These are phyloP conservation scores for Nyctanthes arbortristis DNA, from an alignment of 257 asterid genomes.

Conservation along the genomic window DNA sequence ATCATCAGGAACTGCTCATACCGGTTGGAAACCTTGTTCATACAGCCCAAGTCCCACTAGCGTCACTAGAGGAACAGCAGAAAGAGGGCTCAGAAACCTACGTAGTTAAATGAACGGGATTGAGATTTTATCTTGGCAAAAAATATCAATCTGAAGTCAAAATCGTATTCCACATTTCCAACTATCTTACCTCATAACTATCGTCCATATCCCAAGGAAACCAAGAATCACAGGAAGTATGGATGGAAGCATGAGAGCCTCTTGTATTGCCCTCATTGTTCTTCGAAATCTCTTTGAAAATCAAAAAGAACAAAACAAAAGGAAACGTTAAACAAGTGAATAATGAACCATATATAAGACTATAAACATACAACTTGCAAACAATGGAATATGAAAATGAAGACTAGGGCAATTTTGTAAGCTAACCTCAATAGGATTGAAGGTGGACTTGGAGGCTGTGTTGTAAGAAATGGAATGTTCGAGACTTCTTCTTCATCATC, in stretches of 20 bases:
- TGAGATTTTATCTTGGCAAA: slow-evolving; percentile 5
- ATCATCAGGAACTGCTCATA: slow-evolving; percentile 31
- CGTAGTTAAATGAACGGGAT: slow-evolving; percentile 22
- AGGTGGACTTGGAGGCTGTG: slow-evolving; percentile 32
- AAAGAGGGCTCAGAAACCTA: slow-evolving; percentile 84
- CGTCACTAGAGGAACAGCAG: slow-evolving; percentile 75
- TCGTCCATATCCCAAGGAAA: slow-evolving; percentile 89
- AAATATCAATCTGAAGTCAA: not conserved
- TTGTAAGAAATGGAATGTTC: slow-evolving; percentile 70
- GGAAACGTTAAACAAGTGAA: slow-evolving; percentile 14
- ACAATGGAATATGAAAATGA: not conserved
- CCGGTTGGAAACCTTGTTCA: slow-evolving; percentile 83
- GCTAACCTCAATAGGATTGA: slow-evolving; percentile 60
- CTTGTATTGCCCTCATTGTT: slow-evolving; percentile 88
- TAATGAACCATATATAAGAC: not conserved
- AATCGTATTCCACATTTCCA: not conserved
- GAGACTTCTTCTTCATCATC: no score
- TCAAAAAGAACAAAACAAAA: no score
- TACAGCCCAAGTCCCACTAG: slow-evolving; percentile 91
- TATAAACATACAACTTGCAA: not conserved
- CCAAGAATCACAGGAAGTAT: slow-evolving; percentile 70
- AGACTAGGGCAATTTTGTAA: slow-evolving; percentile 6
- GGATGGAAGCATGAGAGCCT: slow-evolving; percentile 82
- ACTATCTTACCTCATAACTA: slow-evolving; percentile 63
- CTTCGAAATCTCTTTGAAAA: slow-evolving; percentile 62